A percentile compares a stretch with the other conserved stretches of the same genome.
Conservation (phyloP, 495 filamentous ascomycete genomes). For the Amphirosellinia nigrospora region DNA sequence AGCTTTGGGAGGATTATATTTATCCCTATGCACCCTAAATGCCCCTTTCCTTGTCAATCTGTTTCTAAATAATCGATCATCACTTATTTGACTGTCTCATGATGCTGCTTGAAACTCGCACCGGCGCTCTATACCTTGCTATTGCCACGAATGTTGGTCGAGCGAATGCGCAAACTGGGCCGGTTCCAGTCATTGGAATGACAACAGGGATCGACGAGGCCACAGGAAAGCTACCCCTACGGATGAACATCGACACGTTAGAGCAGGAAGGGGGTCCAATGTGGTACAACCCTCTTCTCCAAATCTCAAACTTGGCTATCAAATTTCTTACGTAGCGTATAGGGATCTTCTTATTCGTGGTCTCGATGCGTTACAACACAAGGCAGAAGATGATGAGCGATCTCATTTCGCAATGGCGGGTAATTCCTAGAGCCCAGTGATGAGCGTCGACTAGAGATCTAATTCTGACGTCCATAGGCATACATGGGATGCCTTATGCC, state of each 20-base stretch:
- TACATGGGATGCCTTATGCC: slow-evolving; percentile 57
- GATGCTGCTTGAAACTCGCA: background rate
- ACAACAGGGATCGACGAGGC: slow-evolving; percentile 43
- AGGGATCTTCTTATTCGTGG: slow-evolving; percentile 56
- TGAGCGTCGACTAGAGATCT: background rate
- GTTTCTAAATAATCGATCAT: background rate
- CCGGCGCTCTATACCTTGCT: slow-evolving; percentile 1
- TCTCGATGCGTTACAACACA: slow-evolving; percentile 47
- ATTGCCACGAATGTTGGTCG: slow-evolving; percentile 3
- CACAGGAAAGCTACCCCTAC: slow-evolving; percentile 43
- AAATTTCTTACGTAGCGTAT: background rate
- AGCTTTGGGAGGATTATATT: background rate
- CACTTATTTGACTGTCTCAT: background rate
- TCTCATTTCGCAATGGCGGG: slow-evolving; percentile 58
- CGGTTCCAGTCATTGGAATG: slow-evolving; percentile 44
- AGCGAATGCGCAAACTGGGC: slow-evolving; percentile 15
- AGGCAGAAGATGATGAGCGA: slow-evolving; percentile 46
- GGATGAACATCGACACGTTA: slow-evolving; percentile 47
- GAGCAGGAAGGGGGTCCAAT: slow-evolving; percentile 44
- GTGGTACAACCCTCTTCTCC: slow-evolving; percentile 37
- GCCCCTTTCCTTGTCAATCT: background rate
- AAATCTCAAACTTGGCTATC: background rate
- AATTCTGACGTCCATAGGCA: slow-evolving; percentile 43
- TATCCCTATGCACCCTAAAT: background rate
- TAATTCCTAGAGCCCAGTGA: slow-evolving; percentile 30